These are phyloP conservation scores for Pythium angustatum DNA, from an alignment of 352 stramenopile genomes.

Conservation along the genomic window DNA sequence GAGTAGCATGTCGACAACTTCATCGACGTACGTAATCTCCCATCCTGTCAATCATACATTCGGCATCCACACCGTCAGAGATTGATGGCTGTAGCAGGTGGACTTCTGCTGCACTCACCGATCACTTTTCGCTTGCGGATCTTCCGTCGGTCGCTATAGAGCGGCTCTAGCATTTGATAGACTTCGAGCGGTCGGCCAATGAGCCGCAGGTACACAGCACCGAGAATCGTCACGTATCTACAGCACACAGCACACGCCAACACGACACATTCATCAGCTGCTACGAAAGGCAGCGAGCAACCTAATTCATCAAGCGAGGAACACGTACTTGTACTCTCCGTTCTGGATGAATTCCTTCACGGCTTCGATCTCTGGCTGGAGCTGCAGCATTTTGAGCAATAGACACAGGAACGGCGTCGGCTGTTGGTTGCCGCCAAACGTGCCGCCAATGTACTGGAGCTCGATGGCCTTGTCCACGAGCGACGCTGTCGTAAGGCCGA, in stretches of 20 bases:
- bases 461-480: slow-evolving; percentile 96
- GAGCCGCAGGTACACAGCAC: slow-evolving; percentile 96
- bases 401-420: slow-evolving; percentile 98
- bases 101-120: slow-evolving; percentile 34
- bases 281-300: neutral
- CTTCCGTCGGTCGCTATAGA: slow-evolving; percentile 97
- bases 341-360: slow-evolving; percentile 95
- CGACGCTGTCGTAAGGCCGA: slow-evolving; percentile 95
- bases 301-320: too few relatives aligned
- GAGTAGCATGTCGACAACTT: slow-evolving; percentile 95
- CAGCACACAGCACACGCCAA: neutral
- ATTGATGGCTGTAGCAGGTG: too few relatives aligned
- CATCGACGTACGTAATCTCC: slow-evolving; percentile 95
- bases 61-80: neutral
- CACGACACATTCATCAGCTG: neutral
- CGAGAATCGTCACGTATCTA: slow-evolving; percentile 94
- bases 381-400: slow-evolving; percentile 97
- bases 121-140: slow-evolving; percentile 85
- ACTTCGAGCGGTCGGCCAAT: slow-evolving; percentile 92
- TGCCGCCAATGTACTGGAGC: slow-evolving; percentile 91
- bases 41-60: slow-evolving; percentile 50
- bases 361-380: slow-evolving; percentile 96
- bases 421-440: slow-evolving; percentile 94
- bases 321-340: slow-evolving; percentile 94
- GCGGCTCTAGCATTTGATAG: slow-evolving; percentile 93